Evolutionary conservation across 139 green algal species (phyloP).

Genomic region (Volvox reticuliferus): DNA sequence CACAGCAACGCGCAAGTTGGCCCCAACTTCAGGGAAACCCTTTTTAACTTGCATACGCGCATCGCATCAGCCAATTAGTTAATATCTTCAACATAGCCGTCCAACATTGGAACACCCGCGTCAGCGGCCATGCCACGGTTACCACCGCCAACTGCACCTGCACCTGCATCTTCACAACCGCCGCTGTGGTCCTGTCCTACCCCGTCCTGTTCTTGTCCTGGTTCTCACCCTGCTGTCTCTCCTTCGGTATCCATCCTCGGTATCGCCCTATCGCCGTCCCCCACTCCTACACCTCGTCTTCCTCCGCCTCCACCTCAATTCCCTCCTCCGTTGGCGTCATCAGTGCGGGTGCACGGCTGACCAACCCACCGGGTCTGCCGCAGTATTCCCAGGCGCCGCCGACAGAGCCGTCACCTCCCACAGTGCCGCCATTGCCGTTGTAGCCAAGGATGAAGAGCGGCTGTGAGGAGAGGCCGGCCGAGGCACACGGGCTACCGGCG

Average conservation of each 20-base stretch:
- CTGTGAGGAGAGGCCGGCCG: background rate
- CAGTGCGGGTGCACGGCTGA: background rate
- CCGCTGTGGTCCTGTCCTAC: too few relatives aligned
- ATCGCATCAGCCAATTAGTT: too few relatives aligned
- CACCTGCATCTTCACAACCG: too few relatives aligned
- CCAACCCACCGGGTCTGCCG: background rate
- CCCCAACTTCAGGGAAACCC: too few relatives aligned
- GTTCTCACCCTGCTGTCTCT: background rate
- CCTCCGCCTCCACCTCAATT: constrained; percentile 9
- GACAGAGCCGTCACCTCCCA: background rate
- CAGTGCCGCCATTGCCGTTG: background rate
- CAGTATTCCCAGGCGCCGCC: background rate
- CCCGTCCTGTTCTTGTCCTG: too few relatives aligned
- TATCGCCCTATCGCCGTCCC: background rate
- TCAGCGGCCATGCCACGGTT: too few relatives aligned
- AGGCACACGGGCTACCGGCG: background rate
- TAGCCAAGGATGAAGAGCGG: background rate
- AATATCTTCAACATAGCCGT: too few relatives aligned
- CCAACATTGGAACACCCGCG: too few relatives aligned
- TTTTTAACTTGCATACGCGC: too few relatives aligned
- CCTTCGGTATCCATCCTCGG: background rate
- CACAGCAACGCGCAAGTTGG: too few relatives aligned
- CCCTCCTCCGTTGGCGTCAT: constrained; percentile 28
- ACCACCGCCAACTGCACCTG: too few relatives aligned
- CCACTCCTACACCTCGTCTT: background rate